These are phyloP conservation scores for Aegilops speltoides DNA, from an alignment of 176 grass and related monocot species.

Conservation along the genomic window DNA sequence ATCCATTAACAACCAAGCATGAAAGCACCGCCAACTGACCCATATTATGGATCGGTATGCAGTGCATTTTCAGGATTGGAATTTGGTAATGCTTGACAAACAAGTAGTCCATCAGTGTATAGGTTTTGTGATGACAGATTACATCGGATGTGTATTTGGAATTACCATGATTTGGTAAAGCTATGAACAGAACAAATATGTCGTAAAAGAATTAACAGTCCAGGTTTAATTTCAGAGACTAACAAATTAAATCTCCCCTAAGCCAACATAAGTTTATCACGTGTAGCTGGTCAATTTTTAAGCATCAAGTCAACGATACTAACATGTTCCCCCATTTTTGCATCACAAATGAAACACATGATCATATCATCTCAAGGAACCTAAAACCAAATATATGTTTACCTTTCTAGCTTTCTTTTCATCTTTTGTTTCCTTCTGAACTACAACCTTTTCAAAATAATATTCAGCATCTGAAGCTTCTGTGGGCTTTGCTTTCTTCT, in stretches of 20 bases:
- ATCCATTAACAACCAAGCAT: not conserved
- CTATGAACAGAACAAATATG: not conserved
- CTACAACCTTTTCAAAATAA: slow-evolving; percentile 22
- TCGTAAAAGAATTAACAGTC: not conserved
- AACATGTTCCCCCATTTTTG: not conserved
- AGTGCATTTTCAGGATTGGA: not conserved
- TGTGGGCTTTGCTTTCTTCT: slow-evolving; percentile 48
- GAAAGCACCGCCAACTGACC: not conserved
- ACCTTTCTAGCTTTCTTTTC: slow-evolving; percentile 99
- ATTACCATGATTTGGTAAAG: not conserved
- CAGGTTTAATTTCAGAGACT: not conserved
- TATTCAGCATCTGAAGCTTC: slow-evolving; percentile 26
- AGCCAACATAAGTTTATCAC: not conserved
- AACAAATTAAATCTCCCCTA: not conserved
- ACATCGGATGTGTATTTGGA: not conserved
- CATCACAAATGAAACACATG: not conserved
- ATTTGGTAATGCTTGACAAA: not conserved
- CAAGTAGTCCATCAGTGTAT: not conserved
- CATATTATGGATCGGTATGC: not conserved
- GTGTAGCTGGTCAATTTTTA: not conserved
- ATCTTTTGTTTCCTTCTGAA: slow-evolving; percentile 73
- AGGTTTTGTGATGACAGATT: not conserved
- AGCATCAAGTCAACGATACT: slow-evolving; percentile 8
- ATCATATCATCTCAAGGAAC: not conserved
- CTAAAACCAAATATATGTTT: slow-evolving; percentile 19